Percentiles rank a stretch among this genome's conserved stretches.
These are phyloP conservation scores for Saccharomycopsis amapae DNA, from an alignment of 805 yeast species.

Conservation along the genomic window DNA sequence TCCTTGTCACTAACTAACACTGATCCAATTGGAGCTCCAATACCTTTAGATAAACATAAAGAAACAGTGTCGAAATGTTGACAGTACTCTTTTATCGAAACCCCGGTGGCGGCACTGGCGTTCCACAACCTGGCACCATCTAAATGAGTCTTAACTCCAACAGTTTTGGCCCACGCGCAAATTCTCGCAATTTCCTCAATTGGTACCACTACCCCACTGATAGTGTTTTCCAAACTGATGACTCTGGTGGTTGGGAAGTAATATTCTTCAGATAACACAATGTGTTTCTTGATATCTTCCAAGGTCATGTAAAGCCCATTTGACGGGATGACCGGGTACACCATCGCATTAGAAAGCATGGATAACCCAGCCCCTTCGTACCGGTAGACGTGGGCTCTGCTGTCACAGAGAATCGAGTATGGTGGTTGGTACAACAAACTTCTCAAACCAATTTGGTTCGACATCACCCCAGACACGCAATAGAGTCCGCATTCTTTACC, in stretches of 20 bases:
- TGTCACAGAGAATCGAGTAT: slow-evolving; percentile 76
- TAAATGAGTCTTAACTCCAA: slow-evolving; percentile 61
- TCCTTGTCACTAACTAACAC: slow-evolving; percentile 62
- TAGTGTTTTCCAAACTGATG: slow-evolving; percentile 79
- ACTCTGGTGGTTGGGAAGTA: slow-evolving; percentile 86
- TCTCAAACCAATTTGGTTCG: slow-evolving; percentile 82
- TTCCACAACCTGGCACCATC: slow-evolving; percentile 97
- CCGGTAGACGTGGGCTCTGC: slow-evolving; percentile 74
- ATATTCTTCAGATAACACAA: slow-evolving; percentile 66
- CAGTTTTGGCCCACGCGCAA: slow-evolving; percentile 41
- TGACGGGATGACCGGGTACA: slow-evolving; percentile 67
- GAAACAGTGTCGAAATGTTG: slow-evolving; percentile 81
- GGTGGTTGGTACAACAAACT: slow-evolving; percentile 77
- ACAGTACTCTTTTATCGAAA: slow-evolving; percentile 64
- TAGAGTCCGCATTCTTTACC: slow-evolving; percentile 78
- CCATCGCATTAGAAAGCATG: slow-evolving; percentile 86
- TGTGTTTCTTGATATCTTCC: slow-evolving; percentile 63
- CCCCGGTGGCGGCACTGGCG: slow-evolving; percentile 71
- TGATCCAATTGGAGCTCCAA: slow-evolving; percentile 93
- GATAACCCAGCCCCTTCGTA: slow-evolving; percentile 93
- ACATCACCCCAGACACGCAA: slow-evolving; percentile 84
- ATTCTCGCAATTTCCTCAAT: slow-evolving; percentile 68
- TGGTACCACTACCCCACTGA: slow-evolving; percentile 79
- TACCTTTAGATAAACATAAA: slow-evolving; percentile 78
- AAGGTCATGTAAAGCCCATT: slow-evolving; percentile 73